Evolutionary conservation across 495 filamentous ascomycete genomes (phyloP).

Genomic region (Hyaloscypha finlandica): DNA sequence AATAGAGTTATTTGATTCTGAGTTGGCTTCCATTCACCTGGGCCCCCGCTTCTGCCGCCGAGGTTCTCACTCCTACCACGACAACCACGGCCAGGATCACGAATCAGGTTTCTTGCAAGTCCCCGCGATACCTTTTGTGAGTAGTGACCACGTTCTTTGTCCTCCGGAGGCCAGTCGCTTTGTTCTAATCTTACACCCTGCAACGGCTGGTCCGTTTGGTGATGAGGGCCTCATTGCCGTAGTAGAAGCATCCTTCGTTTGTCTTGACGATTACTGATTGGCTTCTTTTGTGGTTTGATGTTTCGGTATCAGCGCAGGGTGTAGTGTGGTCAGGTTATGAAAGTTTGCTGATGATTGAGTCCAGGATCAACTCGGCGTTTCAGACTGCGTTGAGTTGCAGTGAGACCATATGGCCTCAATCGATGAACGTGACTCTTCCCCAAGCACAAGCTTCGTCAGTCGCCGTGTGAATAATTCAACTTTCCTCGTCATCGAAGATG

Average conservation of each 20-base stretch:
- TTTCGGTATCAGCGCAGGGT: not conserved
- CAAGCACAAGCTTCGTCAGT: slow-evolving; percentile 35
- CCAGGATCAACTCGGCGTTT: not conserved
- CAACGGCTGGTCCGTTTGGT: not conserved
- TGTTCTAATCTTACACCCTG: not conserved
- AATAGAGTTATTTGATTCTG: not conserved
- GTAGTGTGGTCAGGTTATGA: not conserved
- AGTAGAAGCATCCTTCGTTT: not conserved
- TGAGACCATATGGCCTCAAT: not conserved
- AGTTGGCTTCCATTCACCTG: not conserved
- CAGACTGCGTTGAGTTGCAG: not conserved
- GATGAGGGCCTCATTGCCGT: not conserved
- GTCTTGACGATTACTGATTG: not conserved
- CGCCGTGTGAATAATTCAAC: slow-evolving; percentile 38
- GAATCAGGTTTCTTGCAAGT: not conserved
- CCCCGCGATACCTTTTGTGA: not conserved
- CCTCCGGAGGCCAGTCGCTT: not conserved
- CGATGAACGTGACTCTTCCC: not conserved
- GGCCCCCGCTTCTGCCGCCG: not conserved
- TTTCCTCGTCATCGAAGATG: slow-evolving; percentile 41
- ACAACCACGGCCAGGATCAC: not conserved
- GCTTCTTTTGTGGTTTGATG: not conserved
- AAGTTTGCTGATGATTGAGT: not conserved
- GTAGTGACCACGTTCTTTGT: not conserved
- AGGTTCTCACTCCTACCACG: not conserved